Evolutionary conservation across 768 basidiomycete species (phyloP).

Genomic region (Gloeophyllum trabeum): DNA sequence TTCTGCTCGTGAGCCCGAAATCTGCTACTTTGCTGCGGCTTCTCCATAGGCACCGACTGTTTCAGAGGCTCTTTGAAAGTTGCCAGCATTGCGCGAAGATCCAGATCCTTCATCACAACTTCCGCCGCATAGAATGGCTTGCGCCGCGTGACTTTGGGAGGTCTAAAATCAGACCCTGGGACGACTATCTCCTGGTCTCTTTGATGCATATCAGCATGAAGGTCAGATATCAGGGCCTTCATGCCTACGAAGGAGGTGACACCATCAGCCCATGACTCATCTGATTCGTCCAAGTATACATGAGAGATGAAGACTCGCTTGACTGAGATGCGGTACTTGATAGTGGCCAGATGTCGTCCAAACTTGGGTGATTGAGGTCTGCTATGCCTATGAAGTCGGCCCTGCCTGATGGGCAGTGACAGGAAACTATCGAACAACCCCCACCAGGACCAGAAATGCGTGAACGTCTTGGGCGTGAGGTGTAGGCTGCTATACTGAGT

Average conservation of each 20-base stretch:
- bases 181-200: slow-evolving; percentile 70
- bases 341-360: slow-evolving; percentile 75
- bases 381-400: slow-evolving; percentile 60
- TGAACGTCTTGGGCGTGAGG: slow-evolving; percentile 73
- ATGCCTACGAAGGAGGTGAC: slow-evolving; percentile 74
- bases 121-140: slow-evolving; percentile 88
- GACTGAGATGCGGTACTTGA: slow-evolving; percentile 81
- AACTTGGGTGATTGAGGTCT: slow-evolving; percentile 76
- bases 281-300: slow-evolving; percentile 71
- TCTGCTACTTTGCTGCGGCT: slow-evolving; percentile 32
- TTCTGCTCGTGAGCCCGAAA: slow-evolving; percentile 35
- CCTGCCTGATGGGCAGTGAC: slow-evolving; percentile 81
- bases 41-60: slow-evolving; percentile 36
- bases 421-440: slow-evolving; percentile 67
- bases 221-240: slow-evolving; percentile 70
- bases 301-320: slow-evolving; percentile 79
- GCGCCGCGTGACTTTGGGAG: slow-evolving; percentile 51
- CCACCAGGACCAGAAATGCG: slow-evolving; percentile 94
- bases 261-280: slow-evolving; percentile 74
- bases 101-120: slow-evolving; percentile 64
- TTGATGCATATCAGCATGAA: slow-evolving; percentile 90
- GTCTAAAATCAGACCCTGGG: slow-evolving; percentile 40
- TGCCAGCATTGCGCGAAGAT: slow-evolving; percentile 70
- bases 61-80: slow-evolving; percentile 67
- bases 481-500: slow-evolving; percentile 60